Base-by-base conservation (phyloP, 176 grass and related monocot genomes). In the Oryza punctata region DNA sequence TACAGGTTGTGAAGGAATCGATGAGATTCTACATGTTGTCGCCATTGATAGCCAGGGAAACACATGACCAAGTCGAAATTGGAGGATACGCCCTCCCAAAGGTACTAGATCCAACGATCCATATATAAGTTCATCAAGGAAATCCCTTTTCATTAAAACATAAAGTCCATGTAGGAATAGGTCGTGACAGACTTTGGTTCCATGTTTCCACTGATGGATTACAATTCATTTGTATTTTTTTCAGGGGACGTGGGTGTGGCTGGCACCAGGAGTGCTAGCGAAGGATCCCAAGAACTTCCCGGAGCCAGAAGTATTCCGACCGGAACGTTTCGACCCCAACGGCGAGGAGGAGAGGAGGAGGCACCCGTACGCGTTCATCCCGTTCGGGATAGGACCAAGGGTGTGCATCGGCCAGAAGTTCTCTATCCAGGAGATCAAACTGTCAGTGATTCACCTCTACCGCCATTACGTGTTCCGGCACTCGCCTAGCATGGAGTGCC, bases 181-280 rank as follows among this genome's bases (percentile, higher is more conserved):
- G 5, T 6, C 4, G 33, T 35, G 3, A 35, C 4, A 4, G 33
- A 5, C 33, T 5, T 35, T 35, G 4, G 33, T 35, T 37, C 35
- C 35, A 7, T 70, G 66, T 47, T 47, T 47, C 45, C 45, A 2
- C 12, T 46, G 12, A 11, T 52, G 5, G 3, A 18, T 4, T 4
- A 18, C 16, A 18, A 6, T 54, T 21, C 50, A 54, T 9, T 52
- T 52, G 3, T n/a, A 54, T 9, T 57, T 21, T 21, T 8, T 57
- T 57, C 63, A 93, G 84, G 85, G 91, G 0, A 82, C 88, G 3
- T 93, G 88, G 88, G 85, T 88, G 72, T 93, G 88, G 91, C 67
- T 90, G 30, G 91, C 91, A 57, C 77, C 61, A 0, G 85, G 88
- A 2, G 85, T 83, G 3, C 67, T 85, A 21, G 82, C 82, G 2